These are phyloP conservation scores for Suillus bovinus DNA, from an alignment of 768 basidiomycete genomes.

Conservation along the genomic window DNA sequence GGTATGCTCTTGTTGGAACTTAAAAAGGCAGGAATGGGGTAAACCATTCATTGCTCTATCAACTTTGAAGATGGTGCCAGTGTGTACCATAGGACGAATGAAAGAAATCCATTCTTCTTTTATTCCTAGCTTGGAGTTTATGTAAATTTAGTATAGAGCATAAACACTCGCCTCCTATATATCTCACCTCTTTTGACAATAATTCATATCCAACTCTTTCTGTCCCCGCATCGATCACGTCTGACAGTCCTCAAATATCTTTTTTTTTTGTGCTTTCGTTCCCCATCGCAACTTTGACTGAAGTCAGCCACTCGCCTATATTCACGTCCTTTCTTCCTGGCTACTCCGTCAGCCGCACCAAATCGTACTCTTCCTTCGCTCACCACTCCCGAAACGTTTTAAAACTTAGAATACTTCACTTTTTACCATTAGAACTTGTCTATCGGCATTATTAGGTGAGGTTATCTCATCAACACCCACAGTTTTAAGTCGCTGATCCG, in stretches of 20 bases:
- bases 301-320: slow-evolving; percentile 1
- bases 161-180: slow-evolving; percentile 5
- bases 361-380: not conserved
- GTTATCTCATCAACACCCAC: not conserved
- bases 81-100: no score
- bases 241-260: slow-evolving; percentile 4
- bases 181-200: not conserved
- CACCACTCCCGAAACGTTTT: not conserved
- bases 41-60: no score
- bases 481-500: not conserved
- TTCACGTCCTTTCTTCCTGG: not conserved
- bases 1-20: slow-evolving; percentile 29
- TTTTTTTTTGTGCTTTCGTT: slow-evolving; percentile 9
- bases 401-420: not conserved
- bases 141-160: not conserved
- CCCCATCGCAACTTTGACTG: not conserved
- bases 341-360: not conserved
- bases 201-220: not conserved
- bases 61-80: no score
- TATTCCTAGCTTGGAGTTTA: slow-evolving; percentile 4
- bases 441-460: not conserved
- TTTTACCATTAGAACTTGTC: not conserved
- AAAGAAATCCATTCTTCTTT: no score
- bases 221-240: slow-evolving; percentile 3
- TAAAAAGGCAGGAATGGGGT: slow-evolving; percentile 21